Percentiles rank a stretch among this genome's conserved stretches.
Conservation (phyloP, 2,329 filamentous ascomycete genomes). For the Phaeophleospora eucalypticola region DNA sequence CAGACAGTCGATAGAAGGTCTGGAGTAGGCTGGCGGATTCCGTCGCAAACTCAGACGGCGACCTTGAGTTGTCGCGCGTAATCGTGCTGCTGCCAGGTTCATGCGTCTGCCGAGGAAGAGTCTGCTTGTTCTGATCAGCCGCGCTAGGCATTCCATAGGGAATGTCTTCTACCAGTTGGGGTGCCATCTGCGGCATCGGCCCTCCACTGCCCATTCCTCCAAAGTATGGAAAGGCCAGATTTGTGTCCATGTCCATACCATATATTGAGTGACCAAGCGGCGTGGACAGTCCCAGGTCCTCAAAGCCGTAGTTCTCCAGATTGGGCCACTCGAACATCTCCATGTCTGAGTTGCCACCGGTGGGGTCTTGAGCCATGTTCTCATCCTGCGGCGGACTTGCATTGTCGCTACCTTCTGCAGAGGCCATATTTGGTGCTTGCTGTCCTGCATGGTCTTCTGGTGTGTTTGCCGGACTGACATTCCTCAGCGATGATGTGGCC, state of each 20-base stretch:
- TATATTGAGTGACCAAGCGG: background rate
- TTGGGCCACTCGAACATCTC: constrained; percentile 2
- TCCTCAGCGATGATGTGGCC: no score
- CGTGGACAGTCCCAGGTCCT: constrained; percentile 3
- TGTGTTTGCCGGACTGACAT: no score
- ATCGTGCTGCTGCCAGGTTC: background rate
- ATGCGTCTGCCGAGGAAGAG: background rate
- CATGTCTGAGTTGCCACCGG: background rate
- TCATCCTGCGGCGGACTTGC: background rate
- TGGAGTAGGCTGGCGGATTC: constrained; percentile 10
- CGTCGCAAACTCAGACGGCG: background rate
- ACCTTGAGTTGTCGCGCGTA: background rate
- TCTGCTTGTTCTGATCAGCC: background rate
- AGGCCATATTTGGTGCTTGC: no score
- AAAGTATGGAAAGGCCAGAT: background rate
- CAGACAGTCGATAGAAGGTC: constrained; percentile 24
- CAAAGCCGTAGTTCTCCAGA: constrained; percentile 6
- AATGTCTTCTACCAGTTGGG: background rate
- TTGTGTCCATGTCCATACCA: background rate
- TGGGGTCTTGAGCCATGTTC: background rate
- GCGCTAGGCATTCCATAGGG: background rate
- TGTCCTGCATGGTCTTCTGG: no score
- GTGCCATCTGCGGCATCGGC: background rate
- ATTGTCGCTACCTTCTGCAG: background rate
- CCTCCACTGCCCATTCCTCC: background rate